Conservation (phyloP, 1,284 basidiomycete species). For the Malassezia arunalokei region DNA sequence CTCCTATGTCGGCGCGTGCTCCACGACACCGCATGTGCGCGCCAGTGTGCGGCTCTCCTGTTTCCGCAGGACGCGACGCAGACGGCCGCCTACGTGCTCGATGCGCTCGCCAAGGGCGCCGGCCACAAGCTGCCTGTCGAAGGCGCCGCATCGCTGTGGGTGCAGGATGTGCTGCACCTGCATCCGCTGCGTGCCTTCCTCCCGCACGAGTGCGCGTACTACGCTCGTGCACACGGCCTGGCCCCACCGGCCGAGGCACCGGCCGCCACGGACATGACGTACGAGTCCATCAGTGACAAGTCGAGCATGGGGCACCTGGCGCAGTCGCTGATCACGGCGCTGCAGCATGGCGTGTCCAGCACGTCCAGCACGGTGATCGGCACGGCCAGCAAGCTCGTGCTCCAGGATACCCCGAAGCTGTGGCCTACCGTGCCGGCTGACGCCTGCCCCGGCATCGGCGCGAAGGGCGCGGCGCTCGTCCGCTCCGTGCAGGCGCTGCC, state of each 20-base stretch:
- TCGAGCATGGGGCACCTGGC: slow-evolving; percentile 29
- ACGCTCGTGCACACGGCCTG: slow-evolving; percentile 16
- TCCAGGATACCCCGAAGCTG: slow-evolving; percentile 12
- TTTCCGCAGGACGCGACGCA: slow-evolving; percentile 26
- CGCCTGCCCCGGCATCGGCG: slow-evolving; percentile 21
- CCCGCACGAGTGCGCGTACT: slow-evolving; percentile 26
- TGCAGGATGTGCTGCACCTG: slow-evolving; percentile 24
- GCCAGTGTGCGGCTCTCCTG: slow-evolving; percentile 24
- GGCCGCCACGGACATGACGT: background rate
- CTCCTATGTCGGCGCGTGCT: slow-evolving; percentile 23
- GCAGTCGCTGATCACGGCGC: slow-evolving; percentile 30
- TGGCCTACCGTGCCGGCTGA: background rate
- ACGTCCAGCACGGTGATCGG: slow-evolving; percentile 36
- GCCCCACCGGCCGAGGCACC: background rate
- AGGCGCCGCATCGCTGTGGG: slow-evolving; percentile 25
- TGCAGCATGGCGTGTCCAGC: slow-evolving; percentile 35
- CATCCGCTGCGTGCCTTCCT: slow-evolving; percentile 25
- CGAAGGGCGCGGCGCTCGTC: slow-evolving; percentile 23
- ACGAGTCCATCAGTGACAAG: slow-evolving; percentile 24
- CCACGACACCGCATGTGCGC: slow-evolving; percentile 16
- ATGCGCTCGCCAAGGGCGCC: slow-evolving; percentile 29
- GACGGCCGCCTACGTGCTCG: slow-evolving; percentile 29
- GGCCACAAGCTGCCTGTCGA: slow-evolving; percentile 37
- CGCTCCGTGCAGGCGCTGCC: slow-evolving; percentile 15
- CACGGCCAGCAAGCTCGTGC: slow-evolving; percentile 37